Percentiles rank a stretch among this genome's conserved stretches.
phyloP scores from a whole-genome alignment of 164 flowering plant genomes.

The Kalanchoe fedtschenkoi region DNA sequence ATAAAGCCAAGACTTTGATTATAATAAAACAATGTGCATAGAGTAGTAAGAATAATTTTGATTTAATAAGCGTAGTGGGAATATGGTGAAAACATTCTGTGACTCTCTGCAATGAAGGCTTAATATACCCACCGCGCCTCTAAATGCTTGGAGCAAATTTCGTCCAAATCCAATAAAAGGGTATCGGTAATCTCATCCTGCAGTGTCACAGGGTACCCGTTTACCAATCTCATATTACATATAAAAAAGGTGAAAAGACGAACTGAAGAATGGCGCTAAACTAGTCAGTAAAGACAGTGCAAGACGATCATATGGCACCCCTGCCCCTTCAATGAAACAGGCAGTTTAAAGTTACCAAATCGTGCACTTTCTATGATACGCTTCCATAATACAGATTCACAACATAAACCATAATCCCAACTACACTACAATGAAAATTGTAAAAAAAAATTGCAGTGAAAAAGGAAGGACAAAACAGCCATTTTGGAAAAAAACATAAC shows the following conservation, averaged over 20 bases:
- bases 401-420: too few species aligned
- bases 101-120: background rate
- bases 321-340: too few species aligned
- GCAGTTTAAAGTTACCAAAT: too few species aligned
- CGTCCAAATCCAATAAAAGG: background rate
- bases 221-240: background rate
- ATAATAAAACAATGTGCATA: background rate
- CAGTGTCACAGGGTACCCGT: background rate
- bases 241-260: background rate
- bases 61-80: too few species aligned
- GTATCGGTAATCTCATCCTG: background rate
- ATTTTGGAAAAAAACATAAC: too few species aligned
- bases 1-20: background rate
- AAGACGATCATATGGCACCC: too few species aligned
- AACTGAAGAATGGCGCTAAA: background rate
- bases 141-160: background rate
- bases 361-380: too few species aligned
- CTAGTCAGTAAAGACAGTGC: background rate
- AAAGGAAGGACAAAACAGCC: too few species aligned
- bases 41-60: too few species aligned
- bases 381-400: too few species aligned
- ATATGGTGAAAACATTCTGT: background rate
- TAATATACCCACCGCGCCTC: background rate
- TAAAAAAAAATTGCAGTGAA: too few species aligned
- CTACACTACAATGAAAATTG: too few species aligned